Conservation (phyloP, 441 rosid genomes). For the Populus tomentosa region DNA sequence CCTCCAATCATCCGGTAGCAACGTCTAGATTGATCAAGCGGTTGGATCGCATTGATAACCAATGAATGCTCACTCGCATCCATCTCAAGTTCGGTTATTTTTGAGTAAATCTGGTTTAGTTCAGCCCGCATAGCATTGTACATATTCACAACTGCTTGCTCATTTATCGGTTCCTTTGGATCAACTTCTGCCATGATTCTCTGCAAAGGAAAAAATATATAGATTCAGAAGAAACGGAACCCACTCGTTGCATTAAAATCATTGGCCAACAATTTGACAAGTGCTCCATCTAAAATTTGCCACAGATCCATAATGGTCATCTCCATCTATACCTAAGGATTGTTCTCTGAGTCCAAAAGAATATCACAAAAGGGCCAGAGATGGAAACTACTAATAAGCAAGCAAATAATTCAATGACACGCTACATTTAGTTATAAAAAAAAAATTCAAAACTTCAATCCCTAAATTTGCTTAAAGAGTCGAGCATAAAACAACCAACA, state of each 20-base stretch:
- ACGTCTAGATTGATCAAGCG: slow-evolving; percentile 72
- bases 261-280: background rate
- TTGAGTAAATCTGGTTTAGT: slow-evolving; percentile 80
- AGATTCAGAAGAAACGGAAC: background rate
- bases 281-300: background rate
- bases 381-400: background rate
- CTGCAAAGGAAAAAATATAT: slow-evolving; percentile 1
- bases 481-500: too few species aligned
- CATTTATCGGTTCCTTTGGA: slow-evolving; percentile 52
- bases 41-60: slow-evolving; percentile 80
- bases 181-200: slow-evolving; percentile 54
- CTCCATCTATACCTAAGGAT: background rate
- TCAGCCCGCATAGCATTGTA: slow-evolving; percentile 71
- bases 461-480: too few species aligned
- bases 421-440: too few species aligned
- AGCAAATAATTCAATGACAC: too few species aligned
- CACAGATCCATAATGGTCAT: background rate
- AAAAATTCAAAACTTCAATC: too few species aligned
- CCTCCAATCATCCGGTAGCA: slow-evolving; percentile 96
- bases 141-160: slow-evolving; percentile 64
- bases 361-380: background rate
- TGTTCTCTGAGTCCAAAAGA: background rate
- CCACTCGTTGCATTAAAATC: background rate
- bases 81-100: slow-evolving; percentile 92
- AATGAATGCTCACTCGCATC: slow-evolving; percentile 84